Base-by-base conservation (phyloP, 805 yeast species). In the Yamadazyma insecticola region DNA sequence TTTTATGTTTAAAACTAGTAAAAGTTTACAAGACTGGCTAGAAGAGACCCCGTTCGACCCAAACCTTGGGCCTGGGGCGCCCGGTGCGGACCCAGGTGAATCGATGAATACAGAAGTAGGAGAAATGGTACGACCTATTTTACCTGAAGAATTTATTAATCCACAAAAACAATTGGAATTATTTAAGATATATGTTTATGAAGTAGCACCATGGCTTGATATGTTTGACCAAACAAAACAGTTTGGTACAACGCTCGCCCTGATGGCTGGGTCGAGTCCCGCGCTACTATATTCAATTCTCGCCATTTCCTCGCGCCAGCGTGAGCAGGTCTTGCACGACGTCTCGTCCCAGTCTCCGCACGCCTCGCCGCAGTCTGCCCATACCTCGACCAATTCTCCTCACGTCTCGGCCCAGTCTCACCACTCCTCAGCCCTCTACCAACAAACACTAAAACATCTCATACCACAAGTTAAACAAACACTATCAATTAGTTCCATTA, bases 171-270 rank as follows among this genome's bases (percentile, higher is more conserved):
- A 49, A 37, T 44, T 57, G 35, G 19, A 39, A 9, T 37, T 64
- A 26, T 38, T 57, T 44, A 51, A 52, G 29, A 55, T 48, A 12
- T 67, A 54, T 29, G 39, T 63, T 3, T 63, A 61, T 31, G 58
- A 59, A 20, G 55, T 65, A 16, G 66, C 69, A 0, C 49, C 55
- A 1, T 57, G 68, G 51, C 37, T 63, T 13, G 70, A 63, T 33
- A 61, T 64, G 60, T 63, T 60, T 40, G 56, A 51, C 28, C 45
- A 47, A 2, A 37, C 57, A 4, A 53, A 55, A 28, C 56, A 55
- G 26, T 61, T 64, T 42, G 60, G 59, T 1, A 43, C 58, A 12
- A 30, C 21, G 9, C 27, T 44, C 6, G 36, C 42, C 2, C 26
- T 35, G 4, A 24, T 41, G n/a, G 36, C 43, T 9, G 30, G 36